Evolutionary conservation across 495 filamentous ascomycete genomes (phyloP).

Genomic region (Aspergillus biplanus): DNA sequence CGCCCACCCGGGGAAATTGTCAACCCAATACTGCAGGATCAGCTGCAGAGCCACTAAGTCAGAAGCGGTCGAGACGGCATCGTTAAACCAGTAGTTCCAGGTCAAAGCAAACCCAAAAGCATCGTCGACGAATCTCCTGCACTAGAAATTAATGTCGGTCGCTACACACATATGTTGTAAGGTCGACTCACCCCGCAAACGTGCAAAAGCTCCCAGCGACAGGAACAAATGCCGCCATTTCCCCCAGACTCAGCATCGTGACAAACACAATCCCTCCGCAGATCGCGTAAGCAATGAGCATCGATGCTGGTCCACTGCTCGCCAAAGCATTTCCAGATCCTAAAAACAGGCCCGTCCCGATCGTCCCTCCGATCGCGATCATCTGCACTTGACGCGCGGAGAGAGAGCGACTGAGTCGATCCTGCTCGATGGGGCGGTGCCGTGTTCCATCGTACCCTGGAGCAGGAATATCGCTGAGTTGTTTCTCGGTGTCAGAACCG

Average conservation of each 20-base stretch:
- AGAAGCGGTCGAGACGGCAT: constrained; percentile 58
- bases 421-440: constrained; percentile 19
- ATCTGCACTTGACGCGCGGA: constrained; percentile 62
- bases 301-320: constrained; percentile 64
- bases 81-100: constrained; percentile 66
- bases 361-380: constrained; percentile 66
- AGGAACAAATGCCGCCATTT: constrained; percentile 55
- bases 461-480: too few species aligned
- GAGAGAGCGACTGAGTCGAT: constrained; percentile 19
- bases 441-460: too few species aligned
- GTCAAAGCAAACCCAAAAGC: constrained; percentile 56
- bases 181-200: constrained; percentile 49
- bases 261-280: constrained; percentile 53
- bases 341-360: constrained; percentile 68
- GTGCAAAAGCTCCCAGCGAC: constrained; percentile 56
- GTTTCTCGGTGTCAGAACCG: too few species aligned
- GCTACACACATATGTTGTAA: not conserved
- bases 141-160: constrained; percentile 9
- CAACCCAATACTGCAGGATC: constrained; percentile 55
- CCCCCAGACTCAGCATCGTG: constrained; percentile 54
- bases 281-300: constrained; percentile 58
- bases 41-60: constrained; percentile 59
- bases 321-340: constrained; percentile 62
- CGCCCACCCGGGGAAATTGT: constrained; percentile 55
- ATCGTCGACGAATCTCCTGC: constrained; percentile 60